Conservation (phyloP, 2,329 filamentous ascomycete genomes). For the Coniochaeta sp. region DNA sequence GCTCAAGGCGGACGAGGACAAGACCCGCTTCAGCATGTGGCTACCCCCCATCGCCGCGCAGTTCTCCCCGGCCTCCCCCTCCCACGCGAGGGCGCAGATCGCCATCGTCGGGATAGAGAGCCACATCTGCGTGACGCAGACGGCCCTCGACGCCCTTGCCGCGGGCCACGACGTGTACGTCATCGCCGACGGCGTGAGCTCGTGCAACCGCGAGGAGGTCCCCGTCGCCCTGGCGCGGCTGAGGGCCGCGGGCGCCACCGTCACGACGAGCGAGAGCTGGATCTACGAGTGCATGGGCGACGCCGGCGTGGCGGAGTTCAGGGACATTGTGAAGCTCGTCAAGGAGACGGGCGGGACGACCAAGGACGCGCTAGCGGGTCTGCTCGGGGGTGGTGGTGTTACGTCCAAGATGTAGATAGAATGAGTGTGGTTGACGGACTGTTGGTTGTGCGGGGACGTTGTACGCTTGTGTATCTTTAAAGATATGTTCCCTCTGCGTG, state of each 20-base stretch:
- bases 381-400: conserved; percentile 58
- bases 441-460: too few species aligned
- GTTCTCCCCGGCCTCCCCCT: conserved; percentile 17
- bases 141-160: conserved; percentile 70
- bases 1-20: conserved; percentile 57
- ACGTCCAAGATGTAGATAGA: conserved; percentile 38
- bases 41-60: conserved; percentile 55
- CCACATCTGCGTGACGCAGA: conserved; percentile 94
- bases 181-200: conserved; percentile 82
- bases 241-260: conserved; percentile 64
- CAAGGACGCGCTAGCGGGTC: conserved; percentile 55
- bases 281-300: conserved; percentile 88
- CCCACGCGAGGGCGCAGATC: conserved; percentile 32
- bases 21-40: conserved; percentile 86
- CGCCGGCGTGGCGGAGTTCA: conserved; percentile 66
- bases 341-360: conserved; percentile 71
- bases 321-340: conserved; percentile 64
- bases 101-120: conserved; percentile 87
- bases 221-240: conserved; percentile 70
- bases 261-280: conserved; percentile 85
- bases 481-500: too few species aligned
- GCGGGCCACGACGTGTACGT: conserved; percentile 78
- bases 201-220: conserved; percentile 77
- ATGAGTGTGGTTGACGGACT: background rate
- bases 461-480: too few species aligned